Evolutionary conservation across 495 filamentous ascomycete species (phyloP).

Genomic region (Lepidopterella palustris): DNA sequence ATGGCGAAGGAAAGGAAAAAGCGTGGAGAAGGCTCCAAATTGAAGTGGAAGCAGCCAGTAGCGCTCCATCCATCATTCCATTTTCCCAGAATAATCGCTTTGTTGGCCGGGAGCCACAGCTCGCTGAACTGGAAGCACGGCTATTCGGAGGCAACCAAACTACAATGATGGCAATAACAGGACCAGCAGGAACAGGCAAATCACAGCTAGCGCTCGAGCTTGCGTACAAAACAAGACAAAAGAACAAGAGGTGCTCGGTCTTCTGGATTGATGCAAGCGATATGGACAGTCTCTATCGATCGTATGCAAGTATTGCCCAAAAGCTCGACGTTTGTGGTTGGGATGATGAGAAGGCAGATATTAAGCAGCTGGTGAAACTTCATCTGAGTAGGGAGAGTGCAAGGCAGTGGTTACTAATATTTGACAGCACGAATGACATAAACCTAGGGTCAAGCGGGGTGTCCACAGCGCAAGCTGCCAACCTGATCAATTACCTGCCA

Average conservation of each 20-base stretch:
- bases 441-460: not conserved
- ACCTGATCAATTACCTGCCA: not conserved
- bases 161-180: not conserved
- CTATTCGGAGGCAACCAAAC: not conserved
- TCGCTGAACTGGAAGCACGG: not conserved
- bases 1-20: constrained; percentile 4
- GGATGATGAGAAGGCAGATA: not conserved
- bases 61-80: too few species aligned
- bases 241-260: too few species aligned
- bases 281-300: not conserved
- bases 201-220: constrained; percentile 21
- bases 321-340: not conserved
- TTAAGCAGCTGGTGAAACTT: not conserved
- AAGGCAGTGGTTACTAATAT: not conserved
- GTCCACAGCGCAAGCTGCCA: too few species aligned
- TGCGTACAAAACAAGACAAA: too few species aligned
- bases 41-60: too few species aligned
- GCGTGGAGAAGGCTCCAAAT: constrained; percentile 7
- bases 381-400: not conserved
- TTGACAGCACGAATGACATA: not conserved
- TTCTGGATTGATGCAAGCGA: not conserved
- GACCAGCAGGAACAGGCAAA: constrained; percentile 20
- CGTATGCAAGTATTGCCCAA: not conserved
- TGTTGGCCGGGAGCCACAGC: constrained; percentile 23
- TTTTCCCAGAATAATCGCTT: constrained; percentile 29